A percentile compares a stretch with the other conserved stretches of the same genome.
phyloP scores from a whole-genome alignment of 2,329 filamentous ascomycete genomes.

The Fusarium succisae region DNA sequence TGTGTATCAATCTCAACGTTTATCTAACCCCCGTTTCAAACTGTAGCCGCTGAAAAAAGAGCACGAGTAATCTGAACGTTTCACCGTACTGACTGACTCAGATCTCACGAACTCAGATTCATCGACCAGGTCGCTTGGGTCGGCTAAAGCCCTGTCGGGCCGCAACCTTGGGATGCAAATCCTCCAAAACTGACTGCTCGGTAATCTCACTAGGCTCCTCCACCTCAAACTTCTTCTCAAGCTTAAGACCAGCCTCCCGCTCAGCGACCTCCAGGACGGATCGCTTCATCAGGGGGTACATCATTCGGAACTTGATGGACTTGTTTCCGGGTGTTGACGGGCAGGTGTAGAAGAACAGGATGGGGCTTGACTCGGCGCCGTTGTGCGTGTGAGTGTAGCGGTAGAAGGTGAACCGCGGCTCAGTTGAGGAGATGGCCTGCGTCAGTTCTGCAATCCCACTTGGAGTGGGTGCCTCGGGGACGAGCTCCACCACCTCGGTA shows the following conservation, averaged over 20 bases:
- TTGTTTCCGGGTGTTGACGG: constrained; percentile 71
- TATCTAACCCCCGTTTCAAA: neutral
- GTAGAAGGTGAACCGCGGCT: constrained; percentile 84
- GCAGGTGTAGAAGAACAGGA: constrained; percentile 87
- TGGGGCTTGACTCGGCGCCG: constrained; percentile 62
- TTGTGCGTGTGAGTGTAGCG: constrained; percentile 68
- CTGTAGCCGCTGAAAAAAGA: neutral
- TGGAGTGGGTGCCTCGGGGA: constrained; percentile 60
- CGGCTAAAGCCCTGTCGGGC: constrained; percentile 76
- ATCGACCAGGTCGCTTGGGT: constrained; percentile 81
- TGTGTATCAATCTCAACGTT: constrained; percentile 13
- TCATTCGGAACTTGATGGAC: constrained; percentile 83
- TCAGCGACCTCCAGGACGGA: constrained; percentile 74
- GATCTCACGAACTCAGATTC: constrained; percentile 43
- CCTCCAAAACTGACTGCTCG: constrained; percentile 69
- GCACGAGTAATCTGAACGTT: neutral
- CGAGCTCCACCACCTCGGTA: constrained; percentile 75
- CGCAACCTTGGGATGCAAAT: constrained; percentile 74
- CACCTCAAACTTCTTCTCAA: constrained; percentile 77
- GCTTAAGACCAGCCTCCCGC: constrained; percentile 68
- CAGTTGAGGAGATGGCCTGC: constrained; percentile 68
- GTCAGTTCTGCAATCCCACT: constrained; percentile 68
- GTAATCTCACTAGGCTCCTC: constrained; percentile 76
- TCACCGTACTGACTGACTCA: neutral
- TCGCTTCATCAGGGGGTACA: constrained; percentile 78